A percentile compares a stretch with the other conserved stretches of the same genome.
Conservation (phyloP, 2,329 filamentous ascomycete species). For the Cercospora canescens region DNA sequence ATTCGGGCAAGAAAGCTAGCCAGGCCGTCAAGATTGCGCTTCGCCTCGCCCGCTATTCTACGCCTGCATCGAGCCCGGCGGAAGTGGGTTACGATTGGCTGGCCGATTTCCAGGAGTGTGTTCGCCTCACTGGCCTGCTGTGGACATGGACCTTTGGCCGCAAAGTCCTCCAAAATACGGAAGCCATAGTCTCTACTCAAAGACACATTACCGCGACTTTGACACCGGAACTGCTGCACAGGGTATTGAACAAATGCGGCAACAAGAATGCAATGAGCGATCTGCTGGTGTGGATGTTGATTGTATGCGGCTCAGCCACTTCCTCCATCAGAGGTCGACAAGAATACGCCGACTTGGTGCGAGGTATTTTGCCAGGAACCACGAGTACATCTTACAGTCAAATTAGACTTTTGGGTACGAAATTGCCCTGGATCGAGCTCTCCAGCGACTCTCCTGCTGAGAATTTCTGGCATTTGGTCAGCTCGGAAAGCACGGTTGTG, state of each 20-base stretch:
- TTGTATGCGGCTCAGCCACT: slow-evolving; percentile 17
- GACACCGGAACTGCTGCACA: slow-evolving; percentile 6
- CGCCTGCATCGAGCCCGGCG: slow-evolving; percentile 9
- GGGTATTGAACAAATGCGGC: not conserved
- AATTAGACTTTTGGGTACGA: slow-evolving; percentile 12
- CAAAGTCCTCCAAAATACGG: slow-evolving; percentile 11
- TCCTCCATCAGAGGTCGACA: not conserved
- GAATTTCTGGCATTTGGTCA: slow-evolving; percentile 16
- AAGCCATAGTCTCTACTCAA: slow-evolving; percentile 15
- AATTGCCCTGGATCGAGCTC: slow-evolving; percentile 19
- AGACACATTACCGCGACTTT: slow-evolving; percentile 11
- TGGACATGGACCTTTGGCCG: slow-evolving; percentile 23
- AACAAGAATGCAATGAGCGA: slow-evolving; percentile 7
- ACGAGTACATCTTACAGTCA: not conserved
- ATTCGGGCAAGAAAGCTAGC: slow-evolving; percentile 15
- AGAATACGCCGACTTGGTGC: slow-evolving; percentile 14
- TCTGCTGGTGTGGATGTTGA: slow-evolving; percentile 18
- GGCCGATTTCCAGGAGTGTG: slow-evolving; percentile 16
- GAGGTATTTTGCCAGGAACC: slow-evolving; percentile 4
- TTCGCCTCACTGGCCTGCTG: slow-evolving; percentile 13
- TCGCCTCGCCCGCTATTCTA: slow-evolving; percentile 13
- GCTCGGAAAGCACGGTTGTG: not conserved
- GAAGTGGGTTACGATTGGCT: slow-evolving; percentile 12
- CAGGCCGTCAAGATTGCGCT: slow-evolving; percentile 18
- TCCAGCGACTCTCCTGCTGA: slow-evolving; percentile 6